A percentile compares a stretch with the other conserved stretches of the same genome.
phyloP scores from a whole-genome alignment of 371 early-diverging fungal species.

The Mucor indicus region DNA sequence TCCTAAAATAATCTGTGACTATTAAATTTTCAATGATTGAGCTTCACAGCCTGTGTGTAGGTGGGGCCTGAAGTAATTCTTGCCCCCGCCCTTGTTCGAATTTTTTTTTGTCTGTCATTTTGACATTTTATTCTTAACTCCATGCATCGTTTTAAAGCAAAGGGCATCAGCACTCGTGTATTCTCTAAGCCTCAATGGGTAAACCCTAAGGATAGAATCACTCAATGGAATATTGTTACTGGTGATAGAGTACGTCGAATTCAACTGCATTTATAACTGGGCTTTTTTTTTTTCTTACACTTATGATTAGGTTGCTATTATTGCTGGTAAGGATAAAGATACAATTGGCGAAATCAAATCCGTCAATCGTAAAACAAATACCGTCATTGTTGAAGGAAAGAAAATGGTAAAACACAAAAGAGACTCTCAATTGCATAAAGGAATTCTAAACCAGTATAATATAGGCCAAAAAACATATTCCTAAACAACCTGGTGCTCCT shows the following conservation, averaged over 20 bases:
- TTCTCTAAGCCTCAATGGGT: constrained; percentile 34
- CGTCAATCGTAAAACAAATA: constrained; percentile 38
- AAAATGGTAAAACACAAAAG: constrained; percentile 30
- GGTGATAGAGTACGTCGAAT: constrained; percentile 40
- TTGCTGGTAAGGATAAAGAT: constrained; percentile 53
- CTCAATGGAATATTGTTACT: constrained; percentile 46
- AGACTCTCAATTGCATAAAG: background rate
- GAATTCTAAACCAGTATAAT: background rate
- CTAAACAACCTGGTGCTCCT: constrained; percentile 45
- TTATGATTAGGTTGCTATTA: constrained; percentile 39
- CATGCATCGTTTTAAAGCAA: constrained; percentile 31
- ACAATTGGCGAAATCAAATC: constrained; percentile 48
- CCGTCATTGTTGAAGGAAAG: constrained; percentile 48
- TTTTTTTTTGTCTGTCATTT: too few species aligned
- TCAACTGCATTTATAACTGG: too few species aligned
- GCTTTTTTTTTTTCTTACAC: background rate
- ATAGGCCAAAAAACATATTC: constrained; percentile 49
- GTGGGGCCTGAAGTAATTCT: too few species aligned
- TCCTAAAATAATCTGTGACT: too few species aligned
- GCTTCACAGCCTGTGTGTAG: too few species aligned
- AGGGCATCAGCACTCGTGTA: constrained; percentile 36
- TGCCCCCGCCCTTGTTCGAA: too few species aligned
- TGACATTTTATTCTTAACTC: too few species aligned
- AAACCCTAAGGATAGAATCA: constrained; percentile 39
- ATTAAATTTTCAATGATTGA: too few species aligned